Percentiles rank a stretch among this genome's conserved stretches.
phyloP scores from a whole-genome alignment of 805 yeast species.

The Aciculoconidium aculeatum region DNA sequence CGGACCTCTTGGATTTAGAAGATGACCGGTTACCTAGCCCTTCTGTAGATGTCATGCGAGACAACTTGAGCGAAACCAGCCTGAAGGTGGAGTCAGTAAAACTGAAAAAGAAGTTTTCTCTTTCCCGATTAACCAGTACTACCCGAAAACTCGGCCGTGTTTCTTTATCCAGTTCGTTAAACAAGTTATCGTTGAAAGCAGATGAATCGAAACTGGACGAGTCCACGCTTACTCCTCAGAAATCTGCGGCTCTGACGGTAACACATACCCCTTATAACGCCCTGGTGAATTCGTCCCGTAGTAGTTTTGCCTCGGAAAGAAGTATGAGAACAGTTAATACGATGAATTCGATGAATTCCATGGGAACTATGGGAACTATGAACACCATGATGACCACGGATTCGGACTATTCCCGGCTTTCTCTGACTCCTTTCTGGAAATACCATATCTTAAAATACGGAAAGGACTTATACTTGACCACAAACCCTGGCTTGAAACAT shows the following conservation, averaged over 20 bases:
- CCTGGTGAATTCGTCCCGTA: constrained; percentile 3
- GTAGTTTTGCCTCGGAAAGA: too few species aligned
- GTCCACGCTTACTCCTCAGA: too few species aligned
- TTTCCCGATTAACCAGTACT: constrained; percentile 2
- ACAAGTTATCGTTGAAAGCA: constrained; percentile 4
- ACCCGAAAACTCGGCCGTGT: constrained; percentile 5
- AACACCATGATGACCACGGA: constrained; percentile 7
- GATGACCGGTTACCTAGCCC: constrained; percentile 12
- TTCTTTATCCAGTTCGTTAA: constrained; percentile 9
- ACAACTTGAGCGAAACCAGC: constrained; percentile 1
- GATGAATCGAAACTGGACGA: too few species aligned
- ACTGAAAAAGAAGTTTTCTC: constrained; percentile 9
- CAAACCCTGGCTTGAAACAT: constrained; percentile 61
- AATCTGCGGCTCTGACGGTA: too few species aligned
- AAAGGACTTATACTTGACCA: constrained; percentile 53
- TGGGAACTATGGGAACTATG: too few species aligned
- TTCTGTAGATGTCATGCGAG: constrained; percentile 6
- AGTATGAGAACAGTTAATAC: too few species aligned
- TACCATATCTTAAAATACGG: constrained; percentile 56
- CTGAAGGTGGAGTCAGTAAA: constrained; percentile 1
- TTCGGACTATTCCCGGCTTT: constrained; percentile 4
- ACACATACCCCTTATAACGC: too few species aligned
- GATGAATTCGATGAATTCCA: too few species aligned
- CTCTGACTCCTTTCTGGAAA: constrained; percentile 45
- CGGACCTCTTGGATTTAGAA: constrained; percentile 4